Percentiles rank a stretch among this genome's conserved stretches.
These are phyloP conservation scores for Esteya vermicola DNA, from an alignment of 2,329 filamentous ascomycete genomes.

Conservation along the genomic window DNA sequence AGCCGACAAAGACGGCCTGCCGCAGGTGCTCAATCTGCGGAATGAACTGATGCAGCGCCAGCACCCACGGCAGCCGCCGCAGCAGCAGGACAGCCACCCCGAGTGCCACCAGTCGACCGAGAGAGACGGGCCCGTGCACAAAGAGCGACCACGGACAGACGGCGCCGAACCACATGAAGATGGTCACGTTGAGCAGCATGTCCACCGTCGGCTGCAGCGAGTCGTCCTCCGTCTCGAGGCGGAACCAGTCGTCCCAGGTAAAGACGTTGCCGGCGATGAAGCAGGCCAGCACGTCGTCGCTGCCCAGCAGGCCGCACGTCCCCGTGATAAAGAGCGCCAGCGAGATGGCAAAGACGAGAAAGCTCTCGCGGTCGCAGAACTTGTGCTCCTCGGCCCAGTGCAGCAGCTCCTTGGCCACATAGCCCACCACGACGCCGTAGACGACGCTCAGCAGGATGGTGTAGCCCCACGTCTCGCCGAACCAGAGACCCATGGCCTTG, in stretches of 20 bases:
- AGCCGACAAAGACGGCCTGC: slow-evolving; percentile 77
- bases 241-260: slow-evolving; percentile 91
- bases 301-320: slow-evolving; percentile 75
- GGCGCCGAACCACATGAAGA: slow-evolving; percentile 87
- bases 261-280: slow-evolving; percentile 87
- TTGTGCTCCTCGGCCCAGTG: slow-evolving; percentile 71
- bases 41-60: slow-evolving; percentile 59
- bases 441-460: slow-evolving; percentile 63
- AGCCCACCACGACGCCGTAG: slow-evolving; percentile 67
- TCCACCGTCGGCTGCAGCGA: slow-evolving; percentile 89
- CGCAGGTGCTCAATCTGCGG: slow-evolving; percentile 61
- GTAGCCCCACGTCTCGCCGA: slow-evolving; percentile 75
- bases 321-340: slow-evolving; percentile 77
- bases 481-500: slow-evolving; percentile 65
- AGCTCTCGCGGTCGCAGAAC: slow-evolving; percentile 77
- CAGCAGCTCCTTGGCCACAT: slow-evolving; percentile 66
- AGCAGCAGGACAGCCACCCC: slow-evolving; percentile 65
- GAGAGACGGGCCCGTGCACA: slow-evolving; percentile 46
- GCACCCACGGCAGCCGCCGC: slow-evolving; percentile 63
- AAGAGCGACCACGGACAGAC: slow-evolving; percentile 71
- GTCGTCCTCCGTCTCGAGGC: slow-evolving; percentile 75
- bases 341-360: slow-evolving; percentile 74
- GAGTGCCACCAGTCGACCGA: slow-evolving; percentile 58
- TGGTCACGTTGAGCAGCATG: slow-evolving; percentile 77
- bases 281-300: slow-evolving; percentile 80